A percentile compares a stretch with the other conserved stretches of the same genome.
Evolutionary conservation across 306 rosid species (phyloP).

Genomic region (Trichosanthes truncata): DNA sequence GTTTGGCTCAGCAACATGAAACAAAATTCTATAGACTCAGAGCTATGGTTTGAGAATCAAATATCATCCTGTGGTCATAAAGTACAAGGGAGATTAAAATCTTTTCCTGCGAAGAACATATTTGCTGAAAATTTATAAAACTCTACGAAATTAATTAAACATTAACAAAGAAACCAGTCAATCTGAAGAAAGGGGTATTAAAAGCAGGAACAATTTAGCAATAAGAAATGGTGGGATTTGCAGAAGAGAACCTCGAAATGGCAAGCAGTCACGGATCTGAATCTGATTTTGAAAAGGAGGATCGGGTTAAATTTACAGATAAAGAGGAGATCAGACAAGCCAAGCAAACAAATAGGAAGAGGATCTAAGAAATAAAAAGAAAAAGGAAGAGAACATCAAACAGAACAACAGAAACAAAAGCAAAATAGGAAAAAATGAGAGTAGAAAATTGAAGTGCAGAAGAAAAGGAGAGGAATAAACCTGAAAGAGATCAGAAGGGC

Average conservation of each 20-base stretch:
- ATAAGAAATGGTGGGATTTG: not conserved
- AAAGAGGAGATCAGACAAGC: not conserved
- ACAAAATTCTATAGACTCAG: not conserved
- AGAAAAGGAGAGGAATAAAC: not conserved
- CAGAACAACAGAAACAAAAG: not conserved
- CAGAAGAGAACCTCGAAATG: not conserved
- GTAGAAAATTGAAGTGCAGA: not conserved
- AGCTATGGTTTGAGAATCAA: not conserved
- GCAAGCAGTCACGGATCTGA: not conserved
- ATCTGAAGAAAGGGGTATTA: not conserved
- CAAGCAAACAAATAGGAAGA: not conserved
- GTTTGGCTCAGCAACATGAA: not conserved
- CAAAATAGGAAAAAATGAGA: not conserved
- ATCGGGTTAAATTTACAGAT: not conserved
- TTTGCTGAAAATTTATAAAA: not conserved
- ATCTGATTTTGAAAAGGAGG: not conserved
- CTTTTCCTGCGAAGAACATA: not conserved
- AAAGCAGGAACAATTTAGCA: not conserved
- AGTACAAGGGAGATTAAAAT: not conserved
- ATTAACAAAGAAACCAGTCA: not conserved
- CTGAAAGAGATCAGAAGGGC: not conserved
- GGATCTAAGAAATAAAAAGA: not conserved
- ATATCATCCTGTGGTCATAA: not conserved
- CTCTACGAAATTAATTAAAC: not conserved
- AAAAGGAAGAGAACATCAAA: not conserved